A percentile compares a stretch with the other conserved stretches of the same genome.
These are phyloP conservation scores for Pichia sp. DNA, from an alignment of 1,139 yeast species.

Conservation along the genomic window DNA sequence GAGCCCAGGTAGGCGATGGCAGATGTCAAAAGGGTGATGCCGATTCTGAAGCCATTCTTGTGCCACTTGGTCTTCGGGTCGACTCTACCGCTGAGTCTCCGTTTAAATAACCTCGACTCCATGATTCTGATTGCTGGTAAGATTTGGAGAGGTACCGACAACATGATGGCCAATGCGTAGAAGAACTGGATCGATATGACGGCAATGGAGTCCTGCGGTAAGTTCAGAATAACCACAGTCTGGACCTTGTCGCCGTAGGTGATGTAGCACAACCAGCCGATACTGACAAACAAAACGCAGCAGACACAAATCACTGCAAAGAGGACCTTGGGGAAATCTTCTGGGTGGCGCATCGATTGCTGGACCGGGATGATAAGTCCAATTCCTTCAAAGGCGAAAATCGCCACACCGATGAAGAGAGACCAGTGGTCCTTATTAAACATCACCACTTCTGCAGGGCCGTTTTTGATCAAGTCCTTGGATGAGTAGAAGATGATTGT, in stretches of 20 bases:
- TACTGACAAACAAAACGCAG: constrained; percentile 53
- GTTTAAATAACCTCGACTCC: constrained; percentile 55
- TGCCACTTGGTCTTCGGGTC: constrained; percentile 57
- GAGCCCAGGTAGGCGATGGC: constrained; percentile 59
- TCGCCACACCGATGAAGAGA: constrained; percentile 74
- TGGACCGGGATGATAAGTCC: constrained; percentile 76
- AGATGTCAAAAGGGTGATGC: constrained; percentile 51
- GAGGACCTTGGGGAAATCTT: constrained; percentile 63
- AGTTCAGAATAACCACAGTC: constrained; percentile 64
- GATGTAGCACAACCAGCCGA: constrained; percentile 66
- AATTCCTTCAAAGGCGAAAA: constrained; percentile 77
- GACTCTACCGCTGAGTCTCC: constrained; percentile 50
- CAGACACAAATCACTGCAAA: constrained; percentile 56
- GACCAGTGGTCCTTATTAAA: constrained; percentile 67
- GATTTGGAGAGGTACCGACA: constrained; percentile 71
- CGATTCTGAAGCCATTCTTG: constrained; percentile 54
- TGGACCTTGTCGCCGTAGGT: constrained; percentile 66
- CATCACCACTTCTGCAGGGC: constrained; percentile 43
- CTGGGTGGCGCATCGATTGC: constrained; percentile 70
- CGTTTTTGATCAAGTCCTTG: constrained; percentile 42
- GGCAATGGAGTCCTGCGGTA: constrained; percentile 61
- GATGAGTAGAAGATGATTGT: constrained; percentile 60
- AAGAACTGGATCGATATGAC: constrained; percentile 64
- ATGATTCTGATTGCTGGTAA: constrained; percentile 74
- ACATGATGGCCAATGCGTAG: constrained; percentile 67